A percentile compares a stretch with the other conserved stretches of the same genome.
Conservation (phyloP, 257 asterid genomes). For the Nicotiana undulata region DNA sequence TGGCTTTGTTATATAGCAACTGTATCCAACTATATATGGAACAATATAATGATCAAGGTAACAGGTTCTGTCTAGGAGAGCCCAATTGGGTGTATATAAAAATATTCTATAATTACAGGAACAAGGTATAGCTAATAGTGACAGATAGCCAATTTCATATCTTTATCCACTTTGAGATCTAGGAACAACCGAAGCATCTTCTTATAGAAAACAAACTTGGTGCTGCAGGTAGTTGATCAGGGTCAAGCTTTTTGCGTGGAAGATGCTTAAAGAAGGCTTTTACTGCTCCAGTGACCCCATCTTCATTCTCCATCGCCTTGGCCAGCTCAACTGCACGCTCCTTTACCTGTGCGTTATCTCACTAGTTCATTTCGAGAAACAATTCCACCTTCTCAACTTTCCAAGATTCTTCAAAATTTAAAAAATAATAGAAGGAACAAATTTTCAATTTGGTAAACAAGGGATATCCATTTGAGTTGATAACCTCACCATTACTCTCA, state of each 20-base stretch:
- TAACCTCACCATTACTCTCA: neutral
- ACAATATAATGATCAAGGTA: neutral
- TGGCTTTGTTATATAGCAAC: neutral
- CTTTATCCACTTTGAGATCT: constrained; percentile 18
- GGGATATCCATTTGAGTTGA: neutral
- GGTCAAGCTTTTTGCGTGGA: constrained; percentile 46
- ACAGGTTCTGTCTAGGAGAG: neutral
- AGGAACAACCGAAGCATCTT: constrained; percentile 81
- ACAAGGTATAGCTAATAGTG: neutral
- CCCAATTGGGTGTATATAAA: neutral
- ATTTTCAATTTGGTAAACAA: neutral
- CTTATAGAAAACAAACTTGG: constrained; percentile 49
- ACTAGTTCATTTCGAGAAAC: neutral
- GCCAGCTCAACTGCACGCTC: constrained; percentile 79
- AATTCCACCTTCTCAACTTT: neutral
- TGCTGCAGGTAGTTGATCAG: constrained; percentile 36
- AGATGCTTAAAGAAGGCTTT: constrained; percentile 84
- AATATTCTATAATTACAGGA: neutral
- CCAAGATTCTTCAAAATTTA: neutral
- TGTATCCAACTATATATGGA: neutral
- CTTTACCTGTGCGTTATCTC: constrained; percentile 58
- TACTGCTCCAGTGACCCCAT: constrained; percentile 91
- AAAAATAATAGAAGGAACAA: neutral
- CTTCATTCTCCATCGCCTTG: constrained; percentile 90
- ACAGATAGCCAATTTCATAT: neutral